Evolutionary conservation across 441 rosid genomes (phyloP), one percentile per base, ranked within the genome.

Genomic region (Gossypium trilobum): DNA sequence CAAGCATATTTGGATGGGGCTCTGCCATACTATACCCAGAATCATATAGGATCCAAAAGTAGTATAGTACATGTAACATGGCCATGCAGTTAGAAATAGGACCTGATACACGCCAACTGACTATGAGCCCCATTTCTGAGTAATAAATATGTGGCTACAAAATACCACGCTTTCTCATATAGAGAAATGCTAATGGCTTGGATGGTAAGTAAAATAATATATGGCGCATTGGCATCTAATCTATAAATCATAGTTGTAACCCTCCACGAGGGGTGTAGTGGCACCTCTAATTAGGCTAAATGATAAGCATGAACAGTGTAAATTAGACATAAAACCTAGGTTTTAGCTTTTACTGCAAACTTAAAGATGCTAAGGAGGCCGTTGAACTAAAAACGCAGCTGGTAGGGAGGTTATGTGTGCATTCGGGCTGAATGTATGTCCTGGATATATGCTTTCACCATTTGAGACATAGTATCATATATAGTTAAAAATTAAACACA

Each of bases 201-300:
- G 22, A 60, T 29, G 22, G 10, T 6, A 60, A 29, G 65, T 13
- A 59, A 31, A 50, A 63, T 14, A 39, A 39, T 19, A 4, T 19
- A 63, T 36, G 52, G 16, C 14, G 19, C 10, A 19, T 17, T 39
- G 9, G 11, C 42, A 63, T 10, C 25, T 9, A 1, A 4, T 39
- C 19, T 5, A 20, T 42, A 42, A 63, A 20, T 42, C 31, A 17
- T 36, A 36, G 31, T 59, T 14, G 48, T 1, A 8, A 74, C 82
- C 81, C 63, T 74, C 78, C 60, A 76, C 78, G 83, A 74, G 79
- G 67, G 76, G 76, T 27, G 79, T 78, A 0, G 78, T 78, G 8
- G 64, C 55, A 69, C 54, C 58, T 69, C 80, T 78, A 25, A 68
- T 72, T 58, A 80, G 77, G 77, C 22, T 80, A 55, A 71, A 79